Conservation (phyloP, 176 grass and related monocot species). For the Raddia distichophylla region DNA sequence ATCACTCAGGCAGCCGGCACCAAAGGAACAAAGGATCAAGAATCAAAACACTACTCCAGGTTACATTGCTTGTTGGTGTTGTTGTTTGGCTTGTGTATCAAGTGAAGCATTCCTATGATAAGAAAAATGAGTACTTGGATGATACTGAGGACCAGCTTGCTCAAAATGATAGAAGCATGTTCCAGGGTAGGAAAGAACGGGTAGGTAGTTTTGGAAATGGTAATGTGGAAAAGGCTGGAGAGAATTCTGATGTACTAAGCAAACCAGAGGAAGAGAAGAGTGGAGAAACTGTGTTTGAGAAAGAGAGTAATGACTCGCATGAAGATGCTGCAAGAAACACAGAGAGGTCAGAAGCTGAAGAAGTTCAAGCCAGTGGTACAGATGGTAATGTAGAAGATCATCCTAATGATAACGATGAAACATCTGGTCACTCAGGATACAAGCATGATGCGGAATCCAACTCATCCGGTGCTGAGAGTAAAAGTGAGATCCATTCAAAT, state of each 20-base stretch:
- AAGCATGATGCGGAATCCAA: conserved; percentile 50
- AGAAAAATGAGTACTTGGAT: conserved; percentile 60
- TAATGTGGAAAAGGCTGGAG: conserved; percentile 7
- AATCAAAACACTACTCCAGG: conserved; percentile 64
- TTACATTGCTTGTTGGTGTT: conserved; percentile 55
- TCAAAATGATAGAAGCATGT: conserved; percentile 52
- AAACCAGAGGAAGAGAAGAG: conserved; percentile 59
- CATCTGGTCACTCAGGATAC: background rate
- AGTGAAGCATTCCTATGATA: conserved; percentile 61
- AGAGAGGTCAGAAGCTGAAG: conserved; percentile 44
- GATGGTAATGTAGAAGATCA: conserved; percentile 46
- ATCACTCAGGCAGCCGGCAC: conserved; percentile 60
- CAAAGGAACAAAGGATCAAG: conserved; percentile 67
- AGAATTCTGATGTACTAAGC: conserved; percentile 34
- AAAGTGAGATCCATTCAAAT: conserved; percentile 34
- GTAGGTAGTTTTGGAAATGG: conserved; percentile 41
- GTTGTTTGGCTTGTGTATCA: conserved; percentile 66
- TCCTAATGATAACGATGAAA: conserved; percentile 34
- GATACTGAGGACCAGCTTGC: conserved; percentile 46
- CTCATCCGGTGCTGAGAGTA: conserved; percentile 47
- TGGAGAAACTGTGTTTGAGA: conserved; percentile 51
- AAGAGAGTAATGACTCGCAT: conserved; percentile 48
- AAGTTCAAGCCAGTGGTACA: conserved; percentile 31
- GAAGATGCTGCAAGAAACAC: conserved; percentile 38
- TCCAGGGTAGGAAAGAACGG: conserved; percentile 60